Base-by-base conservation (phyloP, 2,329 filamentous ascomycete genomes). In the Podosphaera aphanis region DNA sequence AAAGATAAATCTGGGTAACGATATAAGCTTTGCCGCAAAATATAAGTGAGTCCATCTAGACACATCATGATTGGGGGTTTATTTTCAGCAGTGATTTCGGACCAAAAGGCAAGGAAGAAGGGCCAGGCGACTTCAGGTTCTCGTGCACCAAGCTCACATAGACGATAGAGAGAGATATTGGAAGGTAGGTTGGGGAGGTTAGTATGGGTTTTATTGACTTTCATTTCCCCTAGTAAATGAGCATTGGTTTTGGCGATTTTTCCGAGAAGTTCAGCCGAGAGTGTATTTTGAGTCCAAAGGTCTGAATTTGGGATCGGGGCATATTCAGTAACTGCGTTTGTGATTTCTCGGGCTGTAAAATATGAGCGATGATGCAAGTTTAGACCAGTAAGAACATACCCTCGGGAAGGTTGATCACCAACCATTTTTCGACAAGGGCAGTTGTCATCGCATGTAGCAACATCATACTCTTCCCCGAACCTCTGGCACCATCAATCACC, bases 331-430 rank as follows among this genome's bases (percentile, higher is more conserved):
- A 79, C 72, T 43, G 76, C 84, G 51, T 78, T 82, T 51, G 79
- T 78, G 42, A 94, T 66, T 47, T 93, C 86, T 57, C 86, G 78
- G 46, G 75, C 88, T 83, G 53, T 23, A 50, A 16, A 48, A 40
- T 8, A 43, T 53, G 43, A 57, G 50, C 23, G 29, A 19, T 37
- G 19, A 33, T 16, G 16, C 16, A 38, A 25, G 8, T 21, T 39
- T 10, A 5, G 35, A 8, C 37, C 25, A 38, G 5, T 10, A 44
- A 20, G 2, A 43, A 56, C 69, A 55, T 67, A 92, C 86, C 81
- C 65, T 98, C 85, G 33, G 90, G 86, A 44, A 95, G 70, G 57
- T 83, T 79, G 48, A 98, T 70, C 41, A 95, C 85, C 39, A 93
- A 69, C 84, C 86, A 95, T 23, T 80, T 71, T 60, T 84, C 83